A percentile compares a stretch with the other conserved stretches of the same genome.
These are phyloP conservation scores for Halophytophthora batemanensis DNA, from an alignment of 352 stramenopile species.

Conservation along the genomic window DNA sequence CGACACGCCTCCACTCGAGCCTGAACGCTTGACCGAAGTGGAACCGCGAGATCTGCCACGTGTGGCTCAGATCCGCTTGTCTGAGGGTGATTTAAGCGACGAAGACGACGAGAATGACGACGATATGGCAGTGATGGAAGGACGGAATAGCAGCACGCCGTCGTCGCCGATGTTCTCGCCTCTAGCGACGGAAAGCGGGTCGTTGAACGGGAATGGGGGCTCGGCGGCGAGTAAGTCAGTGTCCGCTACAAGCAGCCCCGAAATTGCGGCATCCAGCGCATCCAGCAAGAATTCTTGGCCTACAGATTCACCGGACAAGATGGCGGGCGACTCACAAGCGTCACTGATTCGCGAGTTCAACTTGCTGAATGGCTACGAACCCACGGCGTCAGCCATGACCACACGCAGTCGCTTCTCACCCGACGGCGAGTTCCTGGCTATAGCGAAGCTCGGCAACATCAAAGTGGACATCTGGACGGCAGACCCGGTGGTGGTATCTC, in stretches of 20 bases:
- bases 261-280: background rate
- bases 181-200: constrained; percentile 2
- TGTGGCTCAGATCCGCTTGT: constrained; percentile 29
- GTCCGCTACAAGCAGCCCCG: constrained; percentile 8
- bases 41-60: constrained; percentile 29
- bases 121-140: constrained; percentile 3
- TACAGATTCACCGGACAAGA: constrained; percentile 2
- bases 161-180: constrained; percentile 30
- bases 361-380: constrained; percentile 33
- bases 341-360: constrained; percentile 41
- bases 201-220: constrained; percentile 1
- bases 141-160: constrained; percentile 4
- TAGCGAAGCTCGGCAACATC: constrained; percentile 32
- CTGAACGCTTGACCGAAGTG: background rate
- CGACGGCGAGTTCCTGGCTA: constrained; percentile 35
- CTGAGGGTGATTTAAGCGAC: constrained; percentile 27
- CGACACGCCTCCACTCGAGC: constrained; percentile 9
- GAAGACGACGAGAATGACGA: constrained; percentile 7
- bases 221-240: constrained; percentile 3
- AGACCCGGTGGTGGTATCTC: constrained; percentile 22
- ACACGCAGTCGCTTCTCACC: constrained; percentile 31
- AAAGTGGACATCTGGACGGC: constrained; percentile 46
- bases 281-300: constrained; percentile 10
- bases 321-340: constrained; percentile 4
- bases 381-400: constrained; percentile 28